Evolutionary conservation across 768 basidiomycete species (phyloP).

Genomic region (Tricholoma sp.): DNA sequence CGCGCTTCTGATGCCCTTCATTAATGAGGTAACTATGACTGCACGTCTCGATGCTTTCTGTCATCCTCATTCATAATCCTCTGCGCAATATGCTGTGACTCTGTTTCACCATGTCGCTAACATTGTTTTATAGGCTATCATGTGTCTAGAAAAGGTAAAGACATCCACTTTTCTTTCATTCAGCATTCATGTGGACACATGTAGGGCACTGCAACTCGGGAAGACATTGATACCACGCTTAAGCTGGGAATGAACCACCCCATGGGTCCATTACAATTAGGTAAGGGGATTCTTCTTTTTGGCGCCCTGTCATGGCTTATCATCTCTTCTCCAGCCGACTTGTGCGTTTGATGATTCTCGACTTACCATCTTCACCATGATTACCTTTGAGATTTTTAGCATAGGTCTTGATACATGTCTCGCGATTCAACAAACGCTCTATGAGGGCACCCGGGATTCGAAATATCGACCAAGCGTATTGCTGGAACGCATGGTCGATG

Average conservation of each 20-base stretch:
- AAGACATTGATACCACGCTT: constrained; percentile 94
- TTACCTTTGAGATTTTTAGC: constrained; percentile 33
- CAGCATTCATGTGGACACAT: background rate
- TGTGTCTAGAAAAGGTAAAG: constrained; percentile 82
- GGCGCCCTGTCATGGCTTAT: constrained; percentile 1
- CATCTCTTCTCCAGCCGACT: constrained; percentile 38
- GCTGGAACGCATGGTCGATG: constrained; percentile 94
- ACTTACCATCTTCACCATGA: constrained; percentile 2
- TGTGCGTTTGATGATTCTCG: constrained; percentile 33
- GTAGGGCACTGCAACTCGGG: constrained; percentile 85
- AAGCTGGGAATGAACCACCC: constrained; percentile 93
- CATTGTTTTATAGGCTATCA: constrained; percentile 62
- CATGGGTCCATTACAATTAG: constrained; percentile 90
- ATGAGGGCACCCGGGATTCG: constrained; percentile 85
- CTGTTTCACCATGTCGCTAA: background rate
- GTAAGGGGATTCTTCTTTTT: constrained; percentile 26
- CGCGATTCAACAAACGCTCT: constrained; percentile 86
- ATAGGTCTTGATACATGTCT: constrained; percentile 98
- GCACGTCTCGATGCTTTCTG: background rate
- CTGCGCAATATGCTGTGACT: background rate
- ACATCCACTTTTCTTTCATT: background rate
- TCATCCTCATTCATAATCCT: background rate
- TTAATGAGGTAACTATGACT: constrained; percentile 68
- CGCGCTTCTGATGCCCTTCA: constrained; percentile 93
- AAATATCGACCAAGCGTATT: constrained; percentile 92